phyloP scores from a whole-genome alignment of 306 rosid species.

The Hippophae gyantsensis region DNA sequence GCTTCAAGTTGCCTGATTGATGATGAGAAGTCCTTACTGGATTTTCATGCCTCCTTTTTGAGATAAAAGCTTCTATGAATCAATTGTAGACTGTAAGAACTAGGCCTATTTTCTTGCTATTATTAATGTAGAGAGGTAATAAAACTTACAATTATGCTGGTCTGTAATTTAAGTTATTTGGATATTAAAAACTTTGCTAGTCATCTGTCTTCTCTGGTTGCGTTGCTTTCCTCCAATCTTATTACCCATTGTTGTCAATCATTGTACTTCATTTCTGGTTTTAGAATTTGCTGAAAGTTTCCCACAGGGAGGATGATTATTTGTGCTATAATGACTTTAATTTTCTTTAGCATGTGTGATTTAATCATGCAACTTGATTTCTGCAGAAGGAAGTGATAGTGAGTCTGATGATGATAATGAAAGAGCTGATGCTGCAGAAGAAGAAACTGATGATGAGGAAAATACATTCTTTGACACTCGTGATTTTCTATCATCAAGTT shows the following conservation, averaged over 20 bases:
- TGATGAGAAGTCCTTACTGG: not conserved
- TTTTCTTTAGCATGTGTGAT: constrained; percentile 4
- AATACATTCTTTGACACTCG: constrained; percentile 94
- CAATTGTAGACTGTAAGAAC: too few species aligned
- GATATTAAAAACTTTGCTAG: too few species aligned
- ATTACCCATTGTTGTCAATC: too few species aligned
- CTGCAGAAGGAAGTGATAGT: constrained; percentile 75
- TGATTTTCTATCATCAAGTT: constrained; percentile 92
- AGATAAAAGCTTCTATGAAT: too few species aligned
- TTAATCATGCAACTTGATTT: constrained; percentile 10
- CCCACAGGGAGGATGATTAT: not conserved
- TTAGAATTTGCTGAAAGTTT: not conserved
- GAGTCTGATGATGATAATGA: constrained; percentile 97
- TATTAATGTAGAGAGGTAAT: too few species aligned
- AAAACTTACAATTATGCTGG: too few species aligned
- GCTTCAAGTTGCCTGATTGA: not conserved
- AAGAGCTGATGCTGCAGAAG: constrained; percentile 95
- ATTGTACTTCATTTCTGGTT: too few species aligned
- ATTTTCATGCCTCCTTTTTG: not conserved
- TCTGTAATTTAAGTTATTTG: too few species aligned
- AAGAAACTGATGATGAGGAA: constrained; percentile 96
- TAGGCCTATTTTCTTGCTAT: too few species aligned
- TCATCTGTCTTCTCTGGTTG: too few species aligned
- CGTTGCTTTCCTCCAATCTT: too few species aligned
- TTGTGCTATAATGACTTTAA: not conserved